Evolutionary conservation across 345 rosid species (phyloP).

Genomic region (Eutrema heterophyllum): DNA sequence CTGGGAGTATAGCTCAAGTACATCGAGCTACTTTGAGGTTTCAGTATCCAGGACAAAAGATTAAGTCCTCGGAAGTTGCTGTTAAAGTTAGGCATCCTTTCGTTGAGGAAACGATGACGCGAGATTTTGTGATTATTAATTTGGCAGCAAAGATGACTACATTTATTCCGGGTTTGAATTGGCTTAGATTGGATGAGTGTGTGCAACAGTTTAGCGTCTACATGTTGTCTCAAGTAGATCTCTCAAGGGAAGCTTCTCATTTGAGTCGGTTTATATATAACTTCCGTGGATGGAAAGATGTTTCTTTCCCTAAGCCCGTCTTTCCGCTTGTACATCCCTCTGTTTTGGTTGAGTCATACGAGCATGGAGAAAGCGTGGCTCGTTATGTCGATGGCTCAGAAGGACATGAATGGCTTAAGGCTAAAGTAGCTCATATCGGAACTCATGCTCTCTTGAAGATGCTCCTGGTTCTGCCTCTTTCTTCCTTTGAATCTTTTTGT

Average conservation of each 20-base stretch:
- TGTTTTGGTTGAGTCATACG: slow-evolving; percentile 90
- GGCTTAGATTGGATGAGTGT: slow-evolving; percentile 97
- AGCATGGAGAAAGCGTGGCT: slow-evolving; percentile 90
- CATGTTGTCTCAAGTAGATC: slow-evolving; percentile 99
- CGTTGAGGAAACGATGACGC: slow-evolving; percentile 84
- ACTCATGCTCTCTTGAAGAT: slow-evolving; percentile 96
- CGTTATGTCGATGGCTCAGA: slow-evolving; percentile 73
- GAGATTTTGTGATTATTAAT: slow-evolving; percentile 86
- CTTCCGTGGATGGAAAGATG: slow-evolving; percentile 89
- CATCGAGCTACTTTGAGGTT: slow-evolving; percentile 80
- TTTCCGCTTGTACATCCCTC: slow-evolving; percentile 97
- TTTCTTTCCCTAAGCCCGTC: slow-evolving; percentile 94
- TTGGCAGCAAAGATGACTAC: slow-evolving; percentile 60
- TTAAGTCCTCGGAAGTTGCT: slow-evolving; percentile 73
- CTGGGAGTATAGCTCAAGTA: slow-evolving; percentile 99
- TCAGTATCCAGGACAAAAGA: slow-evolving; percentile 69
- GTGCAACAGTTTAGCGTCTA: slow-evolving; percentile 91
- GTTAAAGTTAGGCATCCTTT: slow-evolving; percentile 99
- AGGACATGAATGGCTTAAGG: slow-evolving; percentile 62
- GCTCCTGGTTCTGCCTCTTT: slow-evolving; percentile 69
- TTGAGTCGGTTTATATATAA: slow-evolving; percentile 88
- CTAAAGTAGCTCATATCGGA: slow-evolving; percentile 88
- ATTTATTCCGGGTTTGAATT: slow-evolving; percentile 68
- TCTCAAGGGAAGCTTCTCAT: slow-evolving; percentile 99
- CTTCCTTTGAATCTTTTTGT: neutral